Percentiles rank a stretch among this genome's conserved stretches.
phyloP scores from a whole-genome alignment of 306 rosid genomes.

The Malus asiatica region DNA sequence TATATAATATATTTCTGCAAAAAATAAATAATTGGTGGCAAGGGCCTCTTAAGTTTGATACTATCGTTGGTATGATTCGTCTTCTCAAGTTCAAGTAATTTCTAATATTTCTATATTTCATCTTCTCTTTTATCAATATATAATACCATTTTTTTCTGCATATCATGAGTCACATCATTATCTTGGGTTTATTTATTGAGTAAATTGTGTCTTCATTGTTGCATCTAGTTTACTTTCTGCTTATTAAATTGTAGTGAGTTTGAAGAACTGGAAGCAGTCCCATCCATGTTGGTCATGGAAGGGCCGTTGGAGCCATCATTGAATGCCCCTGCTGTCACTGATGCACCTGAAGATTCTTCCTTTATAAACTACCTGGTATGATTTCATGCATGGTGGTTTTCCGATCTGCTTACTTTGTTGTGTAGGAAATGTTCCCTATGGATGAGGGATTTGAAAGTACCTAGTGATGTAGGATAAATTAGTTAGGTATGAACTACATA shows the following conservation, averaged over 20 bases:
- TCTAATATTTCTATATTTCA: background rate
- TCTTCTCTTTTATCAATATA: background rate
- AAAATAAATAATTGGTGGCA: background rate
- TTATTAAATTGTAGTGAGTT: conserved; percentile 42
- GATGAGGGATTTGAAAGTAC: background rate
- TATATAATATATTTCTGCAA: background rate
- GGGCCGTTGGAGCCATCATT: conserved; percentile 55
- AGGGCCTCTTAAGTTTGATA: background rate
- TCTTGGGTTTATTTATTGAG: background rate
- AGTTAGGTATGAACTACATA: background rate
- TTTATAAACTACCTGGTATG: conserved; percentile 40
- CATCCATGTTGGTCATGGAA: conserved; percentile 44
- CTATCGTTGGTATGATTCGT: background rate
- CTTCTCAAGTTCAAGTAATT: background rate
- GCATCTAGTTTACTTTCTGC: background rate
- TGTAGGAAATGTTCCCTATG: background rate
- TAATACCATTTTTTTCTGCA: background rate
- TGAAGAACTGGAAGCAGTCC: conserved; percentile 67
- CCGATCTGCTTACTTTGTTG: background rate
- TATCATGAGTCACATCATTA: background rate
- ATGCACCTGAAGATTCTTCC: conserved; percentile 50
- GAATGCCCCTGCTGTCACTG: conserved; percentile 37
- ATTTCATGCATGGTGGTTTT: background rate
- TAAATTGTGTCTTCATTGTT: background rate
- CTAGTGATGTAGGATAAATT: background rate